These are phyloP conservation scores for Neopestalotiopsis sp. DNA, from an alignment of 2,329 filamentous ascomycete species.

Conservation along the genomic window DNA sequence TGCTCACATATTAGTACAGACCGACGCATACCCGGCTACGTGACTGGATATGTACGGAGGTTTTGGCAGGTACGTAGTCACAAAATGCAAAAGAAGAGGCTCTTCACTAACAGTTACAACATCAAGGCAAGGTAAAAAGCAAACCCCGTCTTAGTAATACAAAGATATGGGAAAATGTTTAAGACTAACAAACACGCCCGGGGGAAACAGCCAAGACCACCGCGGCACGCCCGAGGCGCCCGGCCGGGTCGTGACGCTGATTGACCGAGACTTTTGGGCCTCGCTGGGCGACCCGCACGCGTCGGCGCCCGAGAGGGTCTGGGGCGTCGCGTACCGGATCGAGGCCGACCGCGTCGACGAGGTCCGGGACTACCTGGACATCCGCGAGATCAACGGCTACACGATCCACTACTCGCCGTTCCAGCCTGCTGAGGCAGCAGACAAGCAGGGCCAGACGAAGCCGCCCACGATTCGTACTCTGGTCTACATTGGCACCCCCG, in stretches of 20 bases:
- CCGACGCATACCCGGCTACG: slow-evolving; percentile 83
- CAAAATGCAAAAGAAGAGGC: neutral
- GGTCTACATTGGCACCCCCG: slow-evolving; percentile 93
- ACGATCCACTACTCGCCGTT: slow-evolving; percentile 91
- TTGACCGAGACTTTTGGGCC: slow-evolving; percentile 83
- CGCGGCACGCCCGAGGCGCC: slow-evolving; percentile 87
- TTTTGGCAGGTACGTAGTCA: slow-evolving; percentile 85
- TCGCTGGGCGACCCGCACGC: slow-evolving; percentile 72
- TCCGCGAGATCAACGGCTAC: slow-evolving; percentile 97
- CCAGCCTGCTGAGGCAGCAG: slow-evolving; percentile 50
- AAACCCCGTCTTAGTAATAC: neutral
- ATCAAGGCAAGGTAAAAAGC: slow-evolving; percentile 29
- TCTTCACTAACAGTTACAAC: neutral
- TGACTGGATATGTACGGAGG: slow-evolving; percentile 89
- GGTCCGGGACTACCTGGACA: slow-evolving; percentile 89
- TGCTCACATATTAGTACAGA: slow-evolving; percentile 58
- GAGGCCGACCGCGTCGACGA: slow-evolving; percentile 72
- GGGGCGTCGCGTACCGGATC: slow-evolving; percentile 94
- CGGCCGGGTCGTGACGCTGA: slow-evolving; percentile 91
- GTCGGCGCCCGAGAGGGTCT: slow-evolving; percentile 70
- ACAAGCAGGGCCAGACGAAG: slow-evolving; percentile 28
- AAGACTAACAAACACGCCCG: neutral
- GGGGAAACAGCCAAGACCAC: slow-evolving; percentile 79
- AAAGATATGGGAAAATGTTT: too few species aligned
- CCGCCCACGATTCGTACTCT: slow-evolving; percentile 57